Conservation (phyloP, 2,329 filamentous ascomycete species). For the Lojkania enalia region DNA sequence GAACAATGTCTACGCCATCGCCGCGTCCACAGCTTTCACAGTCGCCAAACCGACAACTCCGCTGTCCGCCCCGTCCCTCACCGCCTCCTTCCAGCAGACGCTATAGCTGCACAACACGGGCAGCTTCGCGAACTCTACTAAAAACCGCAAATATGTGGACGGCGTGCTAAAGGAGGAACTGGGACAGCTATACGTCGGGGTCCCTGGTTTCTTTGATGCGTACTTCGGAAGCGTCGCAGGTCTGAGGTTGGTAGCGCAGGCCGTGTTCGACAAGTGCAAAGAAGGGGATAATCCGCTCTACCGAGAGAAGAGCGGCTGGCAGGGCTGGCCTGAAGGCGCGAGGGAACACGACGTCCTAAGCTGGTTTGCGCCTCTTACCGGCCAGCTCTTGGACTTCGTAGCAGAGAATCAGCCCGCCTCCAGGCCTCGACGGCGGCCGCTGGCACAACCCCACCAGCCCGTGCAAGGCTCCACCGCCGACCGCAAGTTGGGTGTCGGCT, state of each 20-base stretch:
- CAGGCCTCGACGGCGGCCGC: conserved; percentile 15
- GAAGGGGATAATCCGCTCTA: conserved; percentile 26
- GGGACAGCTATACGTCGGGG: conserved; percentile 17
- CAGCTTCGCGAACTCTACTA: conserved; percentile 5
- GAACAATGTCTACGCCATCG: conserved; percentile 37
- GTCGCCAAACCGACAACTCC: conserved; percentile 2
- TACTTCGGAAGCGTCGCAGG: conserved; percentile 23
- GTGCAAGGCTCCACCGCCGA: conserved; percentile 27
- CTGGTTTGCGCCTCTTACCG: conserved; percentile 24
- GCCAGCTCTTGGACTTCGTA: conserved; percentile 20
- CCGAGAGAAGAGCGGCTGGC: conserved; percentile 22
- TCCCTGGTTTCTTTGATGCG: conserved; percentile 26
- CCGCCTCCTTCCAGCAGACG: conserved; percentile 4
- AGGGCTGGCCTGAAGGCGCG: conserved; percentile 23
- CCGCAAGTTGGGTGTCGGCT: conserved; percentile 29
- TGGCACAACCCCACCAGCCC: conserved; percentile 24
- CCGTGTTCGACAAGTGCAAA: conserved; percentile 24
- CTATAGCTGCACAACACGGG: conserved; percentile 4
- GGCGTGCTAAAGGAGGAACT: conserved; percentile 8
- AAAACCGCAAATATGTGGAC: conserved; percentile 5
- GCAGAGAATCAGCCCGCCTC: conserved; percentile 15
- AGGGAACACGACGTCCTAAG: conserved; percentile 25
- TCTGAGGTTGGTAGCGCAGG: conserved; percentile 15
- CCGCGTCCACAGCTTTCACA: conserved; percentile 2
- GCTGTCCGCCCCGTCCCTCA: not conserved